Percentiles rank a stretch among this genome's conserved stretches.
phyloP scores from a whole-genome alignment of 2,329 filamentous ascomycete genomes.

The Trichoderma harzianum region DNA sequence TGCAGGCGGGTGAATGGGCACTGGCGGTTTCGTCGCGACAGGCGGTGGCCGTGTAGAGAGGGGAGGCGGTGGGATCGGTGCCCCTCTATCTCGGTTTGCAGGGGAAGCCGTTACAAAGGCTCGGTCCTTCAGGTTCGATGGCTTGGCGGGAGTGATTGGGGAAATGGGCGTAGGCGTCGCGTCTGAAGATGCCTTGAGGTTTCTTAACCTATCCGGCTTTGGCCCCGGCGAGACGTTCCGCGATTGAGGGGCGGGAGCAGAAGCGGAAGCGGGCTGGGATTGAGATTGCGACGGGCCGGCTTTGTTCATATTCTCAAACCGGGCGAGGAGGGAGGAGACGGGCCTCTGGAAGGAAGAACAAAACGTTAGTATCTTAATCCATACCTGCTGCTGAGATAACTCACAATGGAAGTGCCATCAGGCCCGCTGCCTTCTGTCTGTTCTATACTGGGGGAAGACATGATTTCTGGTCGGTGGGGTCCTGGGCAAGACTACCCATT shows the following conservation, averaged over 20 bases:
- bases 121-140: constrained; percentile 23
- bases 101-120: constrained; percentile 17
- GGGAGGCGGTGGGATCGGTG: constrained; percentile 22
- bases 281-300: constrained; percentile 19
- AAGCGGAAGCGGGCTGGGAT: constrained; percentile 21
- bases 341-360: constrained; percentile 56
- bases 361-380: neutral
- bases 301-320: constrained; percentile 69
- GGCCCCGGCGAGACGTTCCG: constrained; percentile 39
- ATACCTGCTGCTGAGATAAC: constrained; percentile 27
- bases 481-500: constrained; percentile 34
- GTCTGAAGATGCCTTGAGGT: constrained; percentile 40
- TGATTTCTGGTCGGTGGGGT: constrained; percentile 30
- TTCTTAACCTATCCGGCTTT: constrained; percentile 43
- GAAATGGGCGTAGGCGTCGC: constrained; percentile 16
- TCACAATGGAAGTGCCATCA: constrained; percentile 73
- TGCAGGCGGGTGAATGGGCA: constrained; percentile 51
- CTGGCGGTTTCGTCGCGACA: constrained; percentile 24
- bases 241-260: constrained; percentile 23
- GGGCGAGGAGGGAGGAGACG: constrained; percentile 75
- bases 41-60: constrained; percentile 27
- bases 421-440: constrained; percentile 50
- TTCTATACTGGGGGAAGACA: constrained; percentile 30
- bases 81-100: constrained; percentile 25
- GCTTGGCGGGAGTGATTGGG: constrained; percentile 17